Conservation (phyloP, 1,139 yeast species). For the Geotrichum klebahnii region DNA sequence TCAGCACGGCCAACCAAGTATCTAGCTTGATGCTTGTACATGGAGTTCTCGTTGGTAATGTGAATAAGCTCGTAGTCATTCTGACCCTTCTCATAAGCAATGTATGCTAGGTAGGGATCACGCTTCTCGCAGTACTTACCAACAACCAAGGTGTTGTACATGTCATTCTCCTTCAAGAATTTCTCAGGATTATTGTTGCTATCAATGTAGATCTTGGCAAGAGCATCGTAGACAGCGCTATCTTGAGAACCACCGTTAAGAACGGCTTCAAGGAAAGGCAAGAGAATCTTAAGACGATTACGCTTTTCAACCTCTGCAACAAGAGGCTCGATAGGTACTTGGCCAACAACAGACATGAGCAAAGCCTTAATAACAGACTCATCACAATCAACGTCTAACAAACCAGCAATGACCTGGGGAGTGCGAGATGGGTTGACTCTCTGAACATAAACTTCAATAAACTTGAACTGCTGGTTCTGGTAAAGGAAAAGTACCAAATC, state of each 20-base stretch:
- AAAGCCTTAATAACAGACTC: conserved; percentile 79
- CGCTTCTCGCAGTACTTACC: conserved; percentile 99
- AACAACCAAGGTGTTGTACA: conserved; percentile 86
- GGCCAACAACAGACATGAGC: conserved; percentile 82
- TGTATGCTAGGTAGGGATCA: conserved; percentile 95
- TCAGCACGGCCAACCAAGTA: conserved; percentile 85
- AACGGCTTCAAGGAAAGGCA: conserved; percentile 90
- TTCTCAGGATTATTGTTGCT: conserved; percentile 96
- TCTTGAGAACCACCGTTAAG: conserved; percentile 85
- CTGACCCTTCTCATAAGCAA: conserved; percentile 91
- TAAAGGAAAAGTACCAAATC: conserved; percentile 88
- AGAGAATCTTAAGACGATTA: conserved; percentile 81
- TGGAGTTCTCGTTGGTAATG: conserved; percentile 92
- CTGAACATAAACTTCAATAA: conserved; percentile 95
- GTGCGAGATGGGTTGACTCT: conserved; percentile 93
- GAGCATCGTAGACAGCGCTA: conserved; percentile 86
- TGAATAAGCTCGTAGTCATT: conserved; percentile 84
- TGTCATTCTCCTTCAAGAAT: conserved; percentile 84
- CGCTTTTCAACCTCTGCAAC: conserved; percentile 95
- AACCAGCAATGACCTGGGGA: conserved; percentile 94
- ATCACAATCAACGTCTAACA: conserved; percentile 95
- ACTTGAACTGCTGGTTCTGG: conserved; percentile 92
- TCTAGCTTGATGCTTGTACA: conserved; percentile 98
- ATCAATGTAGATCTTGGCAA: conserved; percentile 96
- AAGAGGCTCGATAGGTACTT: conserved; percentile 85